Percentiles rank a stretch among this genome's conserved stretches.
phyloP scores from a whole-genome alignment of 495 filamentous ascomycete species.

The Neurospora sublineolata region DNA sequence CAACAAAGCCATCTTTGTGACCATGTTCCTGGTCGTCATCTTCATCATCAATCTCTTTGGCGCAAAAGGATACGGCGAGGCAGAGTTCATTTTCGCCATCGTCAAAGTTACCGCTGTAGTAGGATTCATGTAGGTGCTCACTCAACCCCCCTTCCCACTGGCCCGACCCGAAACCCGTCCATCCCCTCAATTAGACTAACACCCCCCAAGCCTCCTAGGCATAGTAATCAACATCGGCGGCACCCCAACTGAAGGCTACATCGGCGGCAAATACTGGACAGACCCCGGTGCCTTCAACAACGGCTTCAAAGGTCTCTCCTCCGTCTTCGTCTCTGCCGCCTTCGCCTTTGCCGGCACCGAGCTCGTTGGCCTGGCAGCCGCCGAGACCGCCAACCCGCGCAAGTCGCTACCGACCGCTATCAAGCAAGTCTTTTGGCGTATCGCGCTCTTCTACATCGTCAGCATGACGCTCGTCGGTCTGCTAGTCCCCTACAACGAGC shows the following conservation, averaged over 20 bases:
- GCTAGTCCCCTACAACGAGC: constrained; percentile 59
- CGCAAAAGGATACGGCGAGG: constrained; percentile 81
- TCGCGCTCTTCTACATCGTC: constrained; percentile 76
- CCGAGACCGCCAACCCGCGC: constrained; percentile 78
- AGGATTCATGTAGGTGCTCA: constrained; percentile 64
- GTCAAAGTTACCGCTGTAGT: constrained; percentile 81
- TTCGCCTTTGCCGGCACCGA: constrained; percentile 92
- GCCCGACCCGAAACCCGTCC: neutral
- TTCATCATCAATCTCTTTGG: constrained; percentile 77
- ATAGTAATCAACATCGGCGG: constrained; percentile 75
- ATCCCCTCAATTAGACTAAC: constrained; percentile 3
- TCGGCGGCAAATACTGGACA: constrained; percentile 71
- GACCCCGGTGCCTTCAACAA: constrained; percentile 80
- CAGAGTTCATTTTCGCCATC: constrained; percentile 78
- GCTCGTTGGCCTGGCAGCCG: constrained; percentile 79
- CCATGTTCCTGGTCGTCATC: constrained; percentile 66
- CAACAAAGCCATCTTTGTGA: constrained; percentile 69
- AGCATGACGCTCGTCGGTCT: constrained; percentile 65
- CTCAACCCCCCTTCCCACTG: neutral
- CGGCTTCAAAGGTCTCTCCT: constrained; percentile 90
- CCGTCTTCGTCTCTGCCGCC: constrained; percentile 84
- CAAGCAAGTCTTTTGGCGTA: constrained; percentile 95
- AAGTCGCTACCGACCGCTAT: constrained; percentile 78
- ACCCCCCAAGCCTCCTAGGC: constrained; percentile 51
- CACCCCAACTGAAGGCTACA: constrained; percentile 62